phyloP scores from a whole-genome alignment of 1,284 basidiomycete genomes.

The Leccinum subfulvum region DNA sequence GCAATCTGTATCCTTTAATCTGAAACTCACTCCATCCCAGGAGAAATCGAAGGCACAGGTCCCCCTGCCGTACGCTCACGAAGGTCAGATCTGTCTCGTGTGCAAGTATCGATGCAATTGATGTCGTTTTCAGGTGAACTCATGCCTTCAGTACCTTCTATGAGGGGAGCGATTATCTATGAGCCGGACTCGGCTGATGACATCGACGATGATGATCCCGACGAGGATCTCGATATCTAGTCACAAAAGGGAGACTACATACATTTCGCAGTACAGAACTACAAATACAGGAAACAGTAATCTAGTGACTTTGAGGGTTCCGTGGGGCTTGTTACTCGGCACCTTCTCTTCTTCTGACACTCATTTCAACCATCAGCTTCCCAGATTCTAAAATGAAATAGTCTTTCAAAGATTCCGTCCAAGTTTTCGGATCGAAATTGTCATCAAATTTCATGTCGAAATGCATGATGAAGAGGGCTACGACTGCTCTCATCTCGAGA shows the following conservation, averaged over 20 bases:
- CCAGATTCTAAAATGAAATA: slow-evolving; percentile 31
- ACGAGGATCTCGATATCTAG: slow-evolving; percentile 84
- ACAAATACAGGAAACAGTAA: not conserved
- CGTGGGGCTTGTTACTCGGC: not conserved
- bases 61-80: slow-evolving; percentile 83
- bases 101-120: slow-evolving; percentile 3
- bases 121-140: slow-evolving; percentile 29
- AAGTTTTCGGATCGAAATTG: slow-evolving; percentile 27
- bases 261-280: not conserved
- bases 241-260: not conserved
- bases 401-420: slow-evolving; percentile 33
- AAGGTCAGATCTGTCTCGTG: slow-evolving; percentile 47
- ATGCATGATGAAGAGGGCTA: slow-evolving; percentile 29
- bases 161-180: slow-evolving; percentile 54
- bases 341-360: slow-evolving; percentile 12
- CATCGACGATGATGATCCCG: slow-evolving; percentile 86
- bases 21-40: slow-evolving; percentile 83
- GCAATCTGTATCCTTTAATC: slow-evolving; percentile 78
- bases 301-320: not conserved
- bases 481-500: slow-evolving; percentile 31
- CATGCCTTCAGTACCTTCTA: slow-evolving; percentile 5
- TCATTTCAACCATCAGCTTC: slow-evolving; percentile 26
- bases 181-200: slow-evolving; percentile 88
- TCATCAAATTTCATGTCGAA: slow-evolving; percentile 33
- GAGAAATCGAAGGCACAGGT: slow-evolving; percentile 76